Evolutionary conservation across 345 rosid species (phyloP), one percentile per base, ranked within the genome.

Genomic region (Durio zibethinus): DNA sequence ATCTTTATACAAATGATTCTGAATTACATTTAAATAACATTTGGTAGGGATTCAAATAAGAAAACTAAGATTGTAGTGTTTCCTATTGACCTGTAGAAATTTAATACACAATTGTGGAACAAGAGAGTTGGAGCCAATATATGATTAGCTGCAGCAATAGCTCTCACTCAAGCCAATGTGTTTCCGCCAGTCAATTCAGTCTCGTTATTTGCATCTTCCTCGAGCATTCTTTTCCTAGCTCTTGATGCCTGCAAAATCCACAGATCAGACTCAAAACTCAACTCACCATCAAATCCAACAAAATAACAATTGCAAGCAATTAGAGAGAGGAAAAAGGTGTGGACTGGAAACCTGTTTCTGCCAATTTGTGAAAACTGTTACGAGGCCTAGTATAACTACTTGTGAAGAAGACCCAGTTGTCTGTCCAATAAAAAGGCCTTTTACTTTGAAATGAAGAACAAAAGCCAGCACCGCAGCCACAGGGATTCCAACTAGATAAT

Each of bases 401-500:
- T 84, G 87, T 2, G 70, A 61, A 15, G 15, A 4, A 25, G 75
- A 36, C 8, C 82, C 81, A 0, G 61, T 16, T 2, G 75, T 57
- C 25, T 82, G 20, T 56, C 89, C 86, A 33, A 80, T 74, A 81
- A 79, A 82, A 43, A 86, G 86, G 15, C 81, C 84, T 61, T 79
- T 73, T 23, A 77, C 83, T 25, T 81, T 79, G 0, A 78, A 12
- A 33, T 73, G 85, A 6, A 63, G 16, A 59, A 74, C 85, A 23
- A 83, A 86, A 62, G 84, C 91, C 48, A 86, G 59, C 7, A 84
- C 56, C 0, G 66, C 63, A 10, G 75, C 82, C 0, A 54, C 18
- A 1, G 84, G 88, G 60, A 79, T 56, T 29, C 88, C 91, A 3
- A 80, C 43, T 0, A 86, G 52, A 33, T 84, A 76, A 76, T 76